A percentile compares a stretch with the other conserved stretches of the same genome.
Evolutionary conservation across 2,329 filamentous ascomycete genomes (phyloP).

Genomic region (Verticillium nubilum): DNA sequence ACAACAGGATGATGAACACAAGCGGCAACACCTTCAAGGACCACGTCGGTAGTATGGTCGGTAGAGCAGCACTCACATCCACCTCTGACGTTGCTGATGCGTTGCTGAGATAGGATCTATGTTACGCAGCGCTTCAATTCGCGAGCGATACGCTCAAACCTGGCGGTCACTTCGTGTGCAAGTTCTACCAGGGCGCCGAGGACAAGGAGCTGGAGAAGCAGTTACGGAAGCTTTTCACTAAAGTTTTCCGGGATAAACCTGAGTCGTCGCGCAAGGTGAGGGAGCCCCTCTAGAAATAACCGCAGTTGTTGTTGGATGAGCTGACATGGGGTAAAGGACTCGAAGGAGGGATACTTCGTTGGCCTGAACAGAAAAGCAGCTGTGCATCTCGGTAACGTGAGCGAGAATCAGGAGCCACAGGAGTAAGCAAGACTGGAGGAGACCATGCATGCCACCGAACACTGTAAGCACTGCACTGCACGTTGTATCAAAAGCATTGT

Average conservation of each 20-base stretch:
- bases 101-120: constrained; percentile 67
- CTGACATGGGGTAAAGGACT: constrained; percentile 51
- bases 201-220: constrained; percentile 73
- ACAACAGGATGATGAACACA: constrained; percentile 99
- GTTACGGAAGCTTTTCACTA: constrained; percentile 70
- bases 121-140: constrained; percentile 78
- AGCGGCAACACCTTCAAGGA: constrained; percentile 82
- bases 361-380: constrained; percentile 61
- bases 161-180: constrained; percentile 91
- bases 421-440: not conserved
- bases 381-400: constrained; percentile 14
- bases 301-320: not conserved
- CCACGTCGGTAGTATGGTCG: constrained; percentile 90
- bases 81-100: not conserved
- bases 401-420: not conserved
- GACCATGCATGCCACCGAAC: not conserved
- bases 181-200: constrained; percentile 90
- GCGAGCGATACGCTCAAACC: constrained; percentile 74
- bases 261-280: constrained; percentile 77
- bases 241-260: constrained; percentile 83
- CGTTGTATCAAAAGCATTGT: not conserved
- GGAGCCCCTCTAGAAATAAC: constrained; percentile 26
- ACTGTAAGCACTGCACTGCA: not conserved
- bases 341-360: constrained; percentile 82
- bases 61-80: constrained; percentile 19